A percentile compares a stretch with the other conserved stretches of the same genome.
Evolutionary conservation across 164 flowering plant genomes (phyloP).

Genomic region (Kingdonia uniflora): DNA sequence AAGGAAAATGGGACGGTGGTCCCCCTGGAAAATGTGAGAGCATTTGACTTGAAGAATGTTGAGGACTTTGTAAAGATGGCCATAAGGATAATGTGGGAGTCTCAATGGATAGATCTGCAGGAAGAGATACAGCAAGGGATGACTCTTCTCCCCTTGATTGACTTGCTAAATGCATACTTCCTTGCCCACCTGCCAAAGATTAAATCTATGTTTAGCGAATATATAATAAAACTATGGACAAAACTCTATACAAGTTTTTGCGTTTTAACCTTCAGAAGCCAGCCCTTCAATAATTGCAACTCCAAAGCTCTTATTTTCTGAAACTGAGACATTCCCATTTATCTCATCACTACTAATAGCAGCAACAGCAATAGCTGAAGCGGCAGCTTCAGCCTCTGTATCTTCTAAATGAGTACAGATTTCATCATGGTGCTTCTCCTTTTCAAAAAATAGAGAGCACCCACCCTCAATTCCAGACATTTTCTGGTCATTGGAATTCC

Average conservation of each 20-base stretch:
- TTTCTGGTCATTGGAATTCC: conserved; percentile 37
- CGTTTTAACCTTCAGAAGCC: conserved; percentile 21
- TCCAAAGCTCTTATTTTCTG: conserved; percentile 48
- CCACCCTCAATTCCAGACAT: conserved; percentile 39
- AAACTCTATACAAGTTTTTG: not conserved
- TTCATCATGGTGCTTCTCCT: conserved; percentile 42
- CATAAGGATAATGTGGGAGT: conserved; percentile 76
- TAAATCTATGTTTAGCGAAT: not conserved
- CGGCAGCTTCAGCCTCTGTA: conserved; percentile 82
- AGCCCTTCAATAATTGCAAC: conserved; percentile 34
- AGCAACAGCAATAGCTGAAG: conserved; percentile 93
- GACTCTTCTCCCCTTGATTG: conserved; percentile 65
- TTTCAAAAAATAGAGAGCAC: conserved; percentile 41
- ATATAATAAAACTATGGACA: not conserved
- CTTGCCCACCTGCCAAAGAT: conserved; percentile 35
- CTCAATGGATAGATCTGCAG: conserved; percentile 93
- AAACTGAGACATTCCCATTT: conserved; percentile 38
- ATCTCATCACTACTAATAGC: conserved; percentile 72
- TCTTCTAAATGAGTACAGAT: conserved; percentile 50
- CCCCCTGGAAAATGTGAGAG: conserved; percentile 76
- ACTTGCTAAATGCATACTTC: conserved; percentile 32
- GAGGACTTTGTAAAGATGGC: conserved; percentile 79
- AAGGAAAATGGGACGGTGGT: conserved; percentile 73
- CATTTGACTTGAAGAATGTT: conserved; percentile 57
- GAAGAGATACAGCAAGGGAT: conserved; percentile 69